Conservation (phyloP, 768 basidiomycete genomes). For the Hortiboletus flavorubellus region DNA sequence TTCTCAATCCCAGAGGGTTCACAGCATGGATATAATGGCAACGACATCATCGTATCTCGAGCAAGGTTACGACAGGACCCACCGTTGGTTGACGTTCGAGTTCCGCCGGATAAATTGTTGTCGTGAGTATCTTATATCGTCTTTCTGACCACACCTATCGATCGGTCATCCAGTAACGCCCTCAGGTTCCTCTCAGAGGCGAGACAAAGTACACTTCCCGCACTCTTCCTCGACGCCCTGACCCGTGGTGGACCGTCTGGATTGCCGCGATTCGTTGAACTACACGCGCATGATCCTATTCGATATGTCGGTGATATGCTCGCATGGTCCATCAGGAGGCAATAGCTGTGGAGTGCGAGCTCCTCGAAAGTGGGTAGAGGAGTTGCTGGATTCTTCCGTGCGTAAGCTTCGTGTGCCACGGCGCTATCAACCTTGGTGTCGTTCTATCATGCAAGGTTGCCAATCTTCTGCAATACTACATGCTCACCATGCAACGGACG, state of each 20-base stretch:
- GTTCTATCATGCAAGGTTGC: constrained; percentile 80
- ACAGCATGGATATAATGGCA: constrained; percentile 85
- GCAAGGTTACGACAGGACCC: constrained; percentile 85
- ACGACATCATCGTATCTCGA: constrained; percentile 80
- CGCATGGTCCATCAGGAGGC: constrained; percentile 91
- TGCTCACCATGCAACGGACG: constrained; percentile 88
- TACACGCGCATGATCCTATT: constrained; percentile 96
- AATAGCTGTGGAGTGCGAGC: constrained; percentile 93
- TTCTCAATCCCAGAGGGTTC: neutral
- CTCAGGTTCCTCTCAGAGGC: constrained; percentile 74
- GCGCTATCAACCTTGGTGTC: neutral
- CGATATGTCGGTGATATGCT: constrained; percentile 98
- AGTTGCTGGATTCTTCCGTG: constrained; percentile 78
- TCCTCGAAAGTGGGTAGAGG: constrained; percentile 80
- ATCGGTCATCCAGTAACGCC: constrained; percentile 54
- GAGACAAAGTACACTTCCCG: constrained; percentile 75
- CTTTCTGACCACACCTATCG: neutral
- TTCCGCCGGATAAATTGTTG: constrained; percentile 76
- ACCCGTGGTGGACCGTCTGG: constrained; percentile 86
- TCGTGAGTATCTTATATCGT: constrained; percentile 19
- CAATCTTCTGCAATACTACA: constrained; percentile 93
- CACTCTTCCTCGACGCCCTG: constrained; percentile 81
- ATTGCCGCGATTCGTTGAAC: constrained; percentile 87
- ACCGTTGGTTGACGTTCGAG: constrained; percentile 81
- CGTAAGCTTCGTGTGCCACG: constrained; percentile 81